phyloP scores from a whole-genome alignment of 306 rosid genomes.

The Senna tora region DNA sequence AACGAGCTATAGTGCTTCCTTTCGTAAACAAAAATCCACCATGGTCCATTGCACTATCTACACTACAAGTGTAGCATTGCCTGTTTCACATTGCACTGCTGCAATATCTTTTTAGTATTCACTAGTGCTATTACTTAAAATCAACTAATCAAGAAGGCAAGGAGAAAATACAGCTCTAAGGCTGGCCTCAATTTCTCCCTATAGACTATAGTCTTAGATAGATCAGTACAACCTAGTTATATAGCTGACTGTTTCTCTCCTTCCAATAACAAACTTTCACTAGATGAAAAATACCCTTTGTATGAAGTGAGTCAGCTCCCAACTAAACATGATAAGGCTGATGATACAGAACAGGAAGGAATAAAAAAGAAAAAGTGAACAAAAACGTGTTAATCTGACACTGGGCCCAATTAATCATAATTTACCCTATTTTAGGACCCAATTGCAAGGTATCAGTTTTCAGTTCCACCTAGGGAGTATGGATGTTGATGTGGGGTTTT shows the following conservation, averaged over 20 bases:
- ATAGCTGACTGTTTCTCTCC: not conserved
- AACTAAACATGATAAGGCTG: not conserved
- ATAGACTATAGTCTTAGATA: not conserved
- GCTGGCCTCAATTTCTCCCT: not conserved
- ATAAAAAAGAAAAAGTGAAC: no score
- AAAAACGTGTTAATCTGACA: no score
- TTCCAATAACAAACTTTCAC: not conserved
- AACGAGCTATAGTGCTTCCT: slow-evolving; percentile 13
- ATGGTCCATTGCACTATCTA: not conserved
- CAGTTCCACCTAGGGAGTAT: no score
- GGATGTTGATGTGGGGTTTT: no score
- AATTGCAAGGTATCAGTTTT: no score
- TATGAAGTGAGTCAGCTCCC: not conserved
- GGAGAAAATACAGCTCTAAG: no score
- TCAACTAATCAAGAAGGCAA: not conserved
- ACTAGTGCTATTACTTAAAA: not conserved
- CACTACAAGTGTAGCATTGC: not conserved
- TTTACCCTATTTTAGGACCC: no score
- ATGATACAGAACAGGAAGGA: not conserved
- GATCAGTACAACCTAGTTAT: not conserved
- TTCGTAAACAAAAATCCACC: not conserved
- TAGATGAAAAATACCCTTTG: no score
- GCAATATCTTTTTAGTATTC: not conserved
- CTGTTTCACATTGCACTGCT: not conserved
- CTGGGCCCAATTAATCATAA: no score